Evolutionary conservation across 768 basidiomycete genomes (phyloP), one percentile per base, ranked within the genome.

Genomic region (Mycena albidolilacea): DNA sequence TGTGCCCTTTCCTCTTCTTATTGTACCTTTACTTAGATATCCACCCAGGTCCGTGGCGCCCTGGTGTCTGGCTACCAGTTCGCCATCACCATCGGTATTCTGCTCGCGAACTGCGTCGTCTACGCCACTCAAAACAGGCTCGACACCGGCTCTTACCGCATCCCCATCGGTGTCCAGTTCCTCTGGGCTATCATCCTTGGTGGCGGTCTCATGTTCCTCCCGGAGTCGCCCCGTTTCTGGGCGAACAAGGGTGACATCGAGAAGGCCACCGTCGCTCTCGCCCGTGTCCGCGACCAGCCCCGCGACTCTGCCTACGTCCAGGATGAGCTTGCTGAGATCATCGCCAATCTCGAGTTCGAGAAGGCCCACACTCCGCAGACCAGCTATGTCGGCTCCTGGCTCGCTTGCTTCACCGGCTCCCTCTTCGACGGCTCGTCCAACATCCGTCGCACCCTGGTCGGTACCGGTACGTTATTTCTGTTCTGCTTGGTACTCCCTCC

Each of bases 401-500:
- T 64, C 37, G 69, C 69, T 23, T 70, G 91, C 81, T 91, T 91
- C 86, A 68, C 78, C 38, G 78, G 79, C 23, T 85, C 78, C 84
- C 85, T 64, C 82, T 55, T 54, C 17, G 64, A 64, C 19, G 62
- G 62, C 58, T 63, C 41, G 41, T 70, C 69, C n/a, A 70, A 70
- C 54, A 43, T 71, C 23, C 70, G 76, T n/a, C 91, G 94, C 72
- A 95, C 93, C n/a, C 85, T 93, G 80, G 91, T 93, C 44, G 96
- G 96, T 77, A 93, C 95, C 76, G 67, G 67, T 60, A n/a, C 19
- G 59, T 60, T 30, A 30, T 30, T 30, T 30, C 30, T 30, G 30
- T 30, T 30, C 30, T 30, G 4, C 30, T 30, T 30, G 30, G 4
- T 30, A 30, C 30, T 30, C 30, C 30, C 30, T 30, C 30, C 30